Base-by-base conservation (phyloP, 2,329 filamentous ascomycete species). In the Sporothrix brasiliensis region DNA sequence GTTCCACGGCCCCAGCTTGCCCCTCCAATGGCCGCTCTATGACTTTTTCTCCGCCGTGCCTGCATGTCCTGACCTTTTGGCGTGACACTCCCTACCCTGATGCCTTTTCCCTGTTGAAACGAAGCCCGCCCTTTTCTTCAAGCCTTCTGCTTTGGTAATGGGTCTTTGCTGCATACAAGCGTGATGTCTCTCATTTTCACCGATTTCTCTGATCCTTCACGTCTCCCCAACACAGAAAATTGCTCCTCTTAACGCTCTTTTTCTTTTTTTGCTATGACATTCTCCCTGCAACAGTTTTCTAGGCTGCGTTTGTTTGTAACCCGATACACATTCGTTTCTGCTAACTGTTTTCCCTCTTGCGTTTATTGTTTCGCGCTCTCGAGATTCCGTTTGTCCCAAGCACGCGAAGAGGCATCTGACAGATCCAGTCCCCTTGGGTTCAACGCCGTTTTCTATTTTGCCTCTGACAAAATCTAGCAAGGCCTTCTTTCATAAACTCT, bases 131-230 rank as follows among this genome's bases (percentile, higher is more conserved):
- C 24, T 49, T 49, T 50, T 16, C 41, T 24, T 39, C 27, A 30
- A 24, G 24, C n/a, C 63, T 60, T 19, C 39, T 68, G 39, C 54
- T 58, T 68, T 50, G 67, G 44, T 69, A 61, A 69, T 69, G 16
- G 53, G 44, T 61, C 44, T 44, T 44, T 65, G 65, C 66, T 60
- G 41, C 39, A 58, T 68, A 34, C 67, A 68, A 27, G 67, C 24
- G 66, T 58, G 53, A 16, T 52, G 66, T 68, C 66, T 68, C 66
- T 56, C 52, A 39, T 54, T 24, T 34, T 63, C 68, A 69, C 68
- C 68, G 68, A 63, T 63, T 54, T n/a, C 68, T 63, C 47, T 19
- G n/a, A 60, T 61, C 67, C 19, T 30, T 10, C 44, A 30, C 24
- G 5, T 19, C 34, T 44, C 47, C 44, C 47, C 56, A 69, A 53